Evolutionary conservation across 345 rosid species (phyloP).

Genomic region (Psidium friedrichsthalianum): DNA sequence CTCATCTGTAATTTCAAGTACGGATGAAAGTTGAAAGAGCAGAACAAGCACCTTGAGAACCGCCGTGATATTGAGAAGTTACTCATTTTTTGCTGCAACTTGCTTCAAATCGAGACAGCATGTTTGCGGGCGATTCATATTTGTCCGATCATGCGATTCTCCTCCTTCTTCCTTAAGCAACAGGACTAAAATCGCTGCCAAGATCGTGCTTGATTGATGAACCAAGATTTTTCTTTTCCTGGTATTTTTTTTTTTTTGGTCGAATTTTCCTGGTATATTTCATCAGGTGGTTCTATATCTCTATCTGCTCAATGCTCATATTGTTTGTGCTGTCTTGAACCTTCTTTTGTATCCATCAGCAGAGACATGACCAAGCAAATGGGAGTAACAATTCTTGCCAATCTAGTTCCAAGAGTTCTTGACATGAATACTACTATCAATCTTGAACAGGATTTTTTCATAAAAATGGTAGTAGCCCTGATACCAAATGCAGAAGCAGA

Average conservation of each 20-base stretch:
- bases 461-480: neutral
- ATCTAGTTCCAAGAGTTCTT: neutral
- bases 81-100: neutral
- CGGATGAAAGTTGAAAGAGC: too few relatives aligned
- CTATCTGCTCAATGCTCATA: neutral
- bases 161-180: neutral
- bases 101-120: neutral
- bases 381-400: neutral
- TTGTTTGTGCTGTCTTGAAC: neutral
- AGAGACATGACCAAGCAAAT: neutral
- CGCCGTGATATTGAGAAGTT: too few relatives aligned
- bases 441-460: neutral
- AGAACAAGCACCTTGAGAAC: too few relatives aligned
- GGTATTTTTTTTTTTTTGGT: too few relatives aligned
- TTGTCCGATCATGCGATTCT: neutral
- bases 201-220: neutral
- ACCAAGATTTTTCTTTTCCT: too few relatives aligned
- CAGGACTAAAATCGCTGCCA: neutral
- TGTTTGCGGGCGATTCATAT: neutral
- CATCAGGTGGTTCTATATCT: neutral
- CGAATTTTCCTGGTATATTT: too few relatives aligned
- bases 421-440: neutral
- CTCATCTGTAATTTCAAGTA: too few relatives aligned
- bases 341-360: neutral
- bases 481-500: neutral